Base-by-base conservation (phyloP, 257 asterid species). In the Lavandula angustifolia region DNA sequence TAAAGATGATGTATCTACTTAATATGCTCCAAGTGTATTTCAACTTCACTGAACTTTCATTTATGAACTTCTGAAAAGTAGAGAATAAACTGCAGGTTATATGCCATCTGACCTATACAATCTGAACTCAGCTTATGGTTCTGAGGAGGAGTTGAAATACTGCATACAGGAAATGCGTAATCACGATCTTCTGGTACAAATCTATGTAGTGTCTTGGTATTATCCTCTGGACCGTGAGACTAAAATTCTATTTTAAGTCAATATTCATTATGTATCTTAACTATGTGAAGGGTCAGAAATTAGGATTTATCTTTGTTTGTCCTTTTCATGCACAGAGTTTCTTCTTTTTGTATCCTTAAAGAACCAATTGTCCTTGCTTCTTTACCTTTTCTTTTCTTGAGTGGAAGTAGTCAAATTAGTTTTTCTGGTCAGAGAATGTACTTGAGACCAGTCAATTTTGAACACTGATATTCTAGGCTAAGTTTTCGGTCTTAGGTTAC, bases 91-190 rank as follows among this genome's bases (percentile, higher is more conserved):
- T 63, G 37, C 68, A 63, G 68, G 68, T 14, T 63, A 48, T 63
- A 63, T 63, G 68, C 68, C 68, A 48, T 63, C 68, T 63, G 68
- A 63, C 48, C 48, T 63, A 37, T 63, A 63, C 68, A 63, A 63
- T 48, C 48, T 63, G 48, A 48, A 63, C 16, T 63, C 68, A 14
- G 57, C 68, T 16, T 63, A 63, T 49, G 68, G 68, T 48, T 14
- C 59, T 16, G 37, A 13, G 48, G 68, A 63, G 49, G 68, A 63
- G 48, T 34, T 63, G 42, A 63, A 63, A 58, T 7, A 63, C 31
- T 63, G 68, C 17, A 47, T 63, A 47, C 58, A 63, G 37, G 68
- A 63, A 48, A 63, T 63, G 68, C 68, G 59, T 33, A 63, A 63
- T 63, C 68, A 63, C 4, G 68, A 48, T 48, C 58, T 63, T 49